Percentiles rank a stretch among this genome's conserved stretches.
Conservation (phyloP, 1,284 basidiomycete genomes). For the Ustilago hordei region DNA sequence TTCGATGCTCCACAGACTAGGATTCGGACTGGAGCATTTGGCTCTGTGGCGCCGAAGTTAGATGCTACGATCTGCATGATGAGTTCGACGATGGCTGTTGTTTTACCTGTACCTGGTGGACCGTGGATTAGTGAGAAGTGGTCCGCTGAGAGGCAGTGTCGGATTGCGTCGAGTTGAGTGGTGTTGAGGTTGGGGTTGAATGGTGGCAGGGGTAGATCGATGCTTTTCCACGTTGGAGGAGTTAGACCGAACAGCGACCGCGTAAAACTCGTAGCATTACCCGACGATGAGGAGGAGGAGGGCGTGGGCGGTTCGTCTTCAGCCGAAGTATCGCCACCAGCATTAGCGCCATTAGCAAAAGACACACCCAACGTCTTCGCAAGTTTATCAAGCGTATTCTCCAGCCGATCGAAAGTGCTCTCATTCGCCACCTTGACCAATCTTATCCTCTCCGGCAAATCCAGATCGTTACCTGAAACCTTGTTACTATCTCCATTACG, state of each 20-base stretch:
- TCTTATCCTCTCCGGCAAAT: slow-evolving; percentile 84
- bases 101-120: slow-evolving; percentile 78
- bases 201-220: slow-evolving; percentile 71
- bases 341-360: slow-evolving; percentile 7
- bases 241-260: slow-evolving; percentile 46
- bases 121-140: slow-evolving; percentile 95
- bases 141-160: slow-evolving; percentile 77
- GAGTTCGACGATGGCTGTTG: slow-evolving; percentile 71
- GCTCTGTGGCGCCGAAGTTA: slow-evolving; percentile 33
- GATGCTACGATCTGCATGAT: slow-evolving; percentile 64
- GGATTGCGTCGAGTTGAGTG: slow-evolving; percentile 84
- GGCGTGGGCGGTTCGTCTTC: slow-evolving; percentile 26
- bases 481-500: slow-evolving; percentile 67
- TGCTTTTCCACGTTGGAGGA: slow-evolving; percentile 43
- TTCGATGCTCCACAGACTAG: slow-evolving; percentile 92
- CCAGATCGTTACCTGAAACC: slow-evolving; percentile 76
- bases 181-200: slow-evolving; percentile 82
- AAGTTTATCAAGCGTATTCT: slow-evolving; percentile 47
- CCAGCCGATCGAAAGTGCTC: slow-evolving; percentile 83
- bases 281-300: slow-evolving; percentile 16
- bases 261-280: slow-evolving; percentile 56
- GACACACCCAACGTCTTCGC: slow-evolving; percentile 35
- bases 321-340: slow-evolving; percentile 27
- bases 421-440: slow-evolving; percentile 92
- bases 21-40: slow-evolving; percentile 72